phyloP scores from a whole-genome alignment of 2,329 filamentous ascomycete species.

The Scytalidium lignicola region DNA sequence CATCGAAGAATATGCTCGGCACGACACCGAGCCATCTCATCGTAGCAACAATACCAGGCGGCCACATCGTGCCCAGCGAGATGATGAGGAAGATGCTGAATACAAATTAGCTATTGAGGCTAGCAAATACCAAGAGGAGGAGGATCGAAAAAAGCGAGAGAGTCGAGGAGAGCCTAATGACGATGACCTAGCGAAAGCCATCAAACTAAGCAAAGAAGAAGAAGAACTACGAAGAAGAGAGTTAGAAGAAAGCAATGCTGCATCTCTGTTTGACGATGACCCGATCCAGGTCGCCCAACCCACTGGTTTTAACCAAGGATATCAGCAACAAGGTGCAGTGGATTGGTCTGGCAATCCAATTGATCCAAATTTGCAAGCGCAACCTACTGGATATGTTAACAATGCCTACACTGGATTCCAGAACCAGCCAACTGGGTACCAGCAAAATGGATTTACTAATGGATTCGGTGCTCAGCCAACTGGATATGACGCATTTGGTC shows the following conservation, averaged over 20 bases:
- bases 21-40: slow-evolving; percentile 33
- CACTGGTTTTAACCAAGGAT: slow-evolving; percentile 93
- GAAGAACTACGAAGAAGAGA: slow-evolving; percentile 85
- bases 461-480: slow-evolving; percentile 66
- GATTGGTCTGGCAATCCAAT: slow-evolving; percentile 98
- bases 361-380: slow-evolving; percentile 70
- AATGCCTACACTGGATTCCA: slow-evolving; percentile 51
- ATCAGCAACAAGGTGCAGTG: slow-evolving; percentile 92
- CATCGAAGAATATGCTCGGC: slow-evolving; percentile 70
- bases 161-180: slow-evolving; percentile 58
- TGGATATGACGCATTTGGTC: slow-evolving; percentile 65
- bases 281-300: slow-evolving; percentile 53
- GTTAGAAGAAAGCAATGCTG: slow-evolving; percentile 78
- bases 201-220: slow-evolving; percentile 90
- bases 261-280: slow-evolving; percentile 83
- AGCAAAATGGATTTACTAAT: slow-evolving; percentile 61
- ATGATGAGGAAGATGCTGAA: slow-evolving; percentile 83
- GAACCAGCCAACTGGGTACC: slow-evolving; percentile 55
- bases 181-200: slow-evolving; percentile 89
- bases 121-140: slow-evolving; percentile 91
- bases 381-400: slow-evolving; percentile 69
- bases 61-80: slow-evolving; percentile 43
- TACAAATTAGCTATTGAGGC: slow-evolving; percentile 88
- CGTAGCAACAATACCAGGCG: slow-evolving; percentile 18
- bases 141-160: slow-evolving; percentile 73